Evolutionary conservation across 305 asterid species (phyloP).

Genomic region (Andrographis paniculata): DNA sequence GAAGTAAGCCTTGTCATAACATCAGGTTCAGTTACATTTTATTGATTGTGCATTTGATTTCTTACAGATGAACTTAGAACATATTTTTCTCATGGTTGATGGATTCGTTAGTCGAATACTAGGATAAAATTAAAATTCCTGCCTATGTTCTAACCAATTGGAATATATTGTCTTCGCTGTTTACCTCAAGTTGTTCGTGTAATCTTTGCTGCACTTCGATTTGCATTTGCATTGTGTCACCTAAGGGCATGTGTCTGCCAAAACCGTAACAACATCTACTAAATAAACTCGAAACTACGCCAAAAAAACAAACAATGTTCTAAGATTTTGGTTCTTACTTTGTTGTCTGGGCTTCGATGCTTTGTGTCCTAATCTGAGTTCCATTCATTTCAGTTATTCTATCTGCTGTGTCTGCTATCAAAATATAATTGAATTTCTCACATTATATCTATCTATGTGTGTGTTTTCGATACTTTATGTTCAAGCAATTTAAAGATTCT

Average conservation of each 20-base stretch:
- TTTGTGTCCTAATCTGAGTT: slow-evolving; percentile 33
- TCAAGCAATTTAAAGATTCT: slow-evolving; percentile 10
- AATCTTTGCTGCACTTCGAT: slow-evolving; percentile 73
- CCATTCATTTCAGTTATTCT: slow-evolving; percentile 38
- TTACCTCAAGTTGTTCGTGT: slow-evolving; percentile 52
- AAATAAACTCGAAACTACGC: neutral
- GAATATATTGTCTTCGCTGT: no score
- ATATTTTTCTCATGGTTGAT: no score
- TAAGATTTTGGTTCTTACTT: slow-evolving; percentile 33
- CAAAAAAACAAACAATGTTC: slow-evolving; percentile 1
- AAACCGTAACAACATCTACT: slow-evolving; percentile 11
- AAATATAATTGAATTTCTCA: slow-evolving; percentile 10
- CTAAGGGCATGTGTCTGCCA: slow-evolving; percentile 54
- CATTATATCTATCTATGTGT: neutral
- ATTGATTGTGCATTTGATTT: neutral
- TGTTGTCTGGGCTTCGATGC: slow-evolving; percentile 24
- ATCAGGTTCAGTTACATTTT: neutral
- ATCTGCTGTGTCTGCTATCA: slow-evolving; percentile 49
- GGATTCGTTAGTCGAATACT: neutral
- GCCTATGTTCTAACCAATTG: no score
- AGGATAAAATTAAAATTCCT: no score
- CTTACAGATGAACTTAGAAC: no score
- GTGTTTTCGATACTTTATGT: slow-evolving; percentile 5
- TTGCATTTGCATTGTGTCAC: slow-evolving; percentile 81
- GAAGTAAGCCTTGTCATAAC: slow-evolving; percentile 10